These are phyloP conservation scores for Moricandia arvensis DNA, from an alignment of 345 rosid species.

Conservation along the genomic window DNA sequence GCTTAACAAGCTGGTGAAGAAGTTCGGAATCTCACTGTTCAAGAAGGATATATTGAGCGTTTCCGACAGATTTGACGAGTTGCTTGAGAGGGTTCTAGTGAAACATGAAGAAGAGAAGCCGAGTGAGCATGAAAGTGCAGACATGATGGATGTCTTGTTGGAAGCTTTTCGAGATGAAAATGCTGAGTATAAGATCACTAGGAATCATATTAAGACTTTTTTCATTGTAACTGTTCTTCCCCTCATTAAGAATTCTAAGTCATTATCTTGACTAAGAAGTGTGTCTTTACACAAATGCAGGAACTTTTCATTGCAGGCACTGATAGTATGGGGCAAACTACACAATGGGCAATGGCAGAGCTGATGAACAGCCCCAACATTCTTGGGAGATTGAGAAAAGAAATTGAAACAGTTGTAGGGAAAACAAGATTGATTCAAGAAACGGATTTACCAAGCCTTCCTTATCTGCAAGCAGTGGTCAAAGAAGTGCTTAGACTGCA, in stretches of 20 bases:
- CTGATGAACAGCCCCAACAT: constrained; percentile 51
- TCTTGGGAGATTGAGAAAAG: constrained; percentile 51
- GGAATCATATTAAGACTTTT: constrained; percentile 61
- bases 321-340: constrained; percentile 40
- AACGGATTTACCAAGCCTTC: constrained; percentile 49
- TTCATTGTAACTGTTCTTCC: constrained; percentile 44
- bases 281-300: constrained; percentile 18
- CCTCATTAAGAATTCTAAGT: neutral
- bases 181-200: constrained; percentile 48
- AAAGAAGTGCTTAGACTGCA: constrained; percentile 69
- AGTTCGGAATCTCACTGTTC: neutral
- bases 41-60: neutral
- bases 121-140: neutral
- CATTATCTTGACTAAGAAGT: neutral
- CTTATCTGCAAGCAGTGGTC: constrained; percentile 55
- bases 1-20: neutral
- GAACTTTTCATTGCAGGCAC: constrained; percentile 58
- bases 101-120: neutral
- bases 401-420: constrained; percentile 50
- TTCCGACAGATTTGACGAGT: neutral
- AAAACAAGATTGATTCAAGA: constrained; percentile 52
- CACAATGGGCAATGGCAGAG: constrained; percentile 62
- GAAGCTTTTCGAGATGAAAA: constrained; percentile 51
- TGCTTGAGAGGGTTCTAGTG: neutral
- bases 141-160: neutral